Evolutionary conservation across 768 basidiomycete species (phyloP).

Genomic region (Calocybe indica): DNA sequence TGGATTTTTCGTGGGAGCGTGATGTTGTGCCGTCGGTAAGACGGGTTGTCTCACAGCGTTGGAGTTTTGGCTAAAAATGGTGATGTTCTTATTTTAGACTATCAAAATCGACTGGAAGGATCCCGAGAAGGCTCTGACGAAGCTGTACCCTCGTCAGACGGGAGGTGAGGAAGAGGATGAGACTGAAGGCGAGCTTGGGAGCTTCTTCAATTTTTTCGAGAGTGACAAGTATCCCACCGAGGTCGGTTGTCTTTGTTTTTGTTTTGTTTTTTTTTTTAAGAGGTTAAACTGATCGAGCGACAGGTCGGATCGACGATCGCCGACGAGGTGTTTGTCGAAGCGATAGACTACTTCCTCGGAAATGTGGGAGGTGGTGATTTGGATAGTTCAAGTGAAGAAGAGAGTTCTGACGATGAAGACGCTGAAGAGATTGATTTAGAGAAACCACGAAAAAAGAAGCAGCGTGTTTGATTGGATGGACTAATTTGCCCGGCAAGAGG

Average conservation of each 20-base stretch:
- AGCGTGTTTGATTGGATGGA: conserved; percentile 40
- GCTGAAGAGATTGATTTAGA: conserved; percentile 87
- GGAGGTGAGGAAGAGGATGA: conserved; percentile 57
- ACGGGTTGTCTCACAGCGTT: conserved; percentile 1
- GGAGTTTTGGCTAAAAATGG: conserved; percentile 4
- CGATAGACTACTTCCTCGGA: conserved; percentile 79
- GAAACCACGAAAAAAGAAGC: conserved; percentile 74
- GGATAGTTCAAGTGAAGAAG: conserved; percentile 62
- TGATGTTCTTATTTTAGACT: conserved; percentile 30
- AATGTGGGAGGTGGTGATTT: conserved; percentile 51
- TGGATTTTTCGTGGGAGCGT: conserved; percentile 76
- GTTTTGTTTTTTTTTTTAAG: background rate
- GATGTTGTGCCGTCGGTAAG: conserved; percentile 65
- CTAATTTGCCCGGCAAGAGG: conserved; percentile 5
- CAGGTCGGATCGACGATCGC: conserved; percentile 70
- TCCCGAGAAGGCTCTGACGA: conserved; percentile 67
- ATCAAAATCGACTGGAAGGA: conserved; percentile 80
- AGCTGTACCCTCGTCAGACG: conserved; percentile 62
- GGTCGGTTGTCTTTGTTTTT: conserved; percentile 34
- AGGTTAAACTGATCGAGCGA: background rate
- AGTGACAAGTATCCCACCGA: conserved; percentile 57
- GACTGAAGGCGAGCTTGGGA: conserved; percentile 53
- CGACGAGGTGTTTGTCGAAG: conserved; percentile 75
- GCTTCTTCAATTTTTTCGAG: conserved; percentile 89
- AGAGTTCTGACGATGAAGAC: conserved; percentile 71